phyloP scores from a whole-genome alignment of 768 basidiomycete species.

The Russula compacta region DNA sequence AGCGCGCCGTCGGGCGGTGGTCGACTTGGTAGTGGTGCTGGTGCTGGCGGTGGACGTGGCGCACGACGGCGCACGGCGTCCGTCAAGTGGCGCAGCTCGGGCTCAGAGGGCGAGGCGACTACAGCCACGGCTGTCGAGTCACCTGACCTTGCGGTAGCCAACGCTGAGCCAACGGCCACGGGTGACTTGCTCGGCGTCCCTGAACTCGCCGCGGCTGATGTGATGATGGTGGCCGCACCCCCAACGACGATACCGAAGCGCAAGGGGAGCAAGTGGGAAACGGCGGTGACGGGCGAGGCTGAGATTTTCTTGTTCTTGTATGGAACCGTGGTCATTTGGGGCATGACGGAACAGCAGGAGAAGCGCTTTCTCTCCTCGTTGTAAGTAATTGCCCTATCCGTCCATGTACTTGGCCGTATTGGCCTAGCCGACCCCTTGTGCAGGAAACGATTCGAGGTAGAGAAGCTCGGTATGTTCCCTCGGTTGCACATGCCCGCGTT shows the following conservation, averaged over 20 bases:
- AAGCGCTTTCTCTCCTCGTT: slow-evolving; percentile 82
- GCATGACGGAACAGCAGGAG: slow-evolving; percentile 92
- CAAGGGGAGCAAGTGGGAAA: slow-evolving; percentile 53
- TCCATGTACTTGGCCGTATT: slow-evolving; percentile 3
- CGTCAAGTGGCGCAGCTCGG: slow-evolving; percentile 25
- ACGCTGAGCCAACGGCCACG: slow-evolving; percentile 25
- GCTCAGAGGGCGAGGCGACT: slow-evolving; percentile 19
- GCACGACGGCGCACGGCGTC: neutral
- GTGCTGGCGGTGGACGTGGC: neutral
- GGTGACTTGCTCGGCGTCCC: slow-evolving; percentile 76
- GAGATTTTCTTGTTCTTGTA: slow-evolving; percentile 94
- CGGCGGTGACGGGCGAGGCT: slow-evolving; percentile 50
- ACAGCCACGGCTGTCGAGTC: slow-evolving; percentile 14
- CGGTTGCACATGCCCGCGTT: neutral
- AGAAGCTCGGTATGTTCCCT: slow-evolving; percentile 55
- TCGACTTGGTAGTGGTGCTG: neutral
- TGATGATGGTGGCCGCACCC: slow-evolving; percentile 11
- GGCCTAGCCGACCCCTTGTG: slow-evolving; percentile 1
- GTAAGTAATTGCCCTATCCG: slow-evolving; percentile 38
- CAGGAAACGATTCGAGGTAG: slow-evolving; percentile 92
- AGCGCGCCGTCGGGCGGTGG: slow-evolving; percentile 7
- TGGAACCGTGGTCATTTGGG: slow-evolving; percentile 95
- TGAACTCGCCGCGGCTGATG: slow-evolving; percentile 34
- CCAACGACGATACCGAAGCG: slow-evolving; percentile 34
- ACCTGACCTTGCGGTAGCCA: neutral